Evolutionary conservation across 129 eudicot species (phyloP).

Genomic region (Flaveria robusta): DNA sequence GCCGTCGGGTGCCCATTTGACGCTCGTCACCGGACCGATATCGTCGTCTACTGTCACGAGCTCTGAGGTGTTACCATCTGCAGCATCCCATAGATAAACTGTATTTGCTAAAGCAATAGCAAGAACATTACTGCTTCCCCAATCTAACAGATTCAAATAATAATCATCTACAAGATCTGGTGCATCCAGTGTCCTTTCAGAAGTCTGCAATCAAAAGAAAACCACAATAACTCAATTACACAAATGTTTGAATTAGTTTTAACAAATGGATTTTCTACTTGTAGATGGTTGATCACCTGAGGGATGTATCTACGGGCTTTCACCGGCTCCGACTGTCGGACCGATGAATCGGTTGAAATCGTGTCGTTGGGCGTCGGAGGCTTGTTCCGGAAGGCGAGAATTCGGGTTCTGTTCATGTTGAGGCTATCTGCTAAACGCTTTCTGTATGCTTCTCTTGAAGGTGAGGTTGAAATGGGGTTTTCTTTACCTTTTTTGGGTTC

Average conservation of each 20-base stretch:
- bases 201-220: conserved; percentile 51
- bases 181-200: conserved; percentile 84
- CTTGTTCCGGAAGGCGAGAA: conserved; percentile 83
- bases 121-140: not conserved
- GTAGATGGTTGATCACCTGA: conserved; percentile 46
- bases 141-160: conserved; percentile 43
- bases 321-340: conserved; percentile 48
- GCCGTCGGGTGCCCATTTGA: conserved; percentile 55
- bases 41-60: conserved; percentile 69
- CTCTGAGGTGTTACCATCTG: conserved; percentile 58
- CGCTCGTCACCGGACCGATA: conserved; percentile 58
- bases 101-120: conserved; percentile 29
- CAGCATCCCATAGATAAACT: conserved; percentile 79
- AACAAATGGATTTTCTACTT: not conserved
- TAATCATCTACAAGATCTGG: conserved; percentile 79
- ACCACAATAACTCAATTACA: not conserved
- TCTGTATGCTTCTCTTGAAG: conserved; percentile 71
- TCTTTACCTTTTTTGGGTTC: conserved; percentile 65
- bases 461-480: conserved; percentile 57
- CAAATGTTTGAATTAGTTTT: not conserved
- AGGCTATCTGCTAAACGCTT: conserved; percentile 73
- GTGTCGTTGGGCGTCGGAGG: conserved; percentile 59
- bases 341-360: conserved; percentile 41
- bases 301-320: conserved; percentile 75
- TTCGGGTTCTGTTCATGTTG: conserved; percentile 75